Percentiles rank a stretch among this genome's conserved stretches.
Evolutionary conservation across 164 flowering plant species (phyloP).

Genomic region (Sextonia rubra): DNA sequence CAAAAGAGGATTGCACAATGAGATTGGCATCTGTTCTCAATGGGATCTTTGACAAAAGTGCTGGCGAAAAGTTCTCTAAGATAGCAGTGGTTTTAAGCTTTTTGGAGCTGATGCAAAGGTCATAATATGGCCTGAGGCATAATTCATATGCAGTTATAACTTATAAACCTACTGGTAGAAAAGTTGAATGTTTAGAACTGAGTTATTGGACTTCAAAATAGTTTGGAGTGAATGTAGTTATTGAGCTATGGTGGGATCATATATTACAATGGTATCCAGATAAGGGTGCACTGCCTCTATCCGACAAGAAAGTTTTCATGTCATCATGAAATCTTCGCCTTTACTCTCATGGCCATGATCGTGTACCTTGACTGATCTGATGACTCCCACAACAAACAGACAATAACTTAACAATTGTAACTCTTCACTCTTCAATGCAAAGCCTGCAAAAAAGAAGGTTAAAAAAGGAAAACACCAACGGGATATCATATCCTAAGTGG

Average conservation of each 20-base stretch:
- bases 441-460: too few relatives aligned
- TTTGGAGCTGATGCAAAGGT: neutral
- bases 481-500: too few relatives aligned
- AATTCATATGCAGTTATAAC: too few relatives aligned
- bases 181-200: too few relatives aligned
- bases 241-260: neutral
- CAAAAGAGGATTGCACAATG: conserved; percentile 15
- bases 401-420: too few relatives aligned
- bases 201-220: too few relatives aligned
- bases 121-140: neutral
- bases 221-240: too few relatives aligned
- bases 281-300: too few relatives aligned
- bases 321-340: neutral
- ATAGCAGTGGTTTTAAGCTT: neutral
- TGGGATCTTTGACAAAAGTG: neutral
- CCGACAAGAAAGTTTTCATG: neutral
- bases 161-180: neutral
- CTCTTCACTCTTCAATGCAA: too few relatives aligned
- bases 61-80: neutral
- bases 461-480: too few relatives aligned
- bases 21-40: conserved; percentile 12
- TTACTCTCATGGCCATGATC: neutral
- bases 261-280: neutral
- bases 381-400: too few relatives aligned
- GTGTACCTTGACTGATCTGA: too few relatives aligned